phyloP scores from a whole-genome alignment of 805 yeast species.

The Lipomyces orientalis region DNA sequence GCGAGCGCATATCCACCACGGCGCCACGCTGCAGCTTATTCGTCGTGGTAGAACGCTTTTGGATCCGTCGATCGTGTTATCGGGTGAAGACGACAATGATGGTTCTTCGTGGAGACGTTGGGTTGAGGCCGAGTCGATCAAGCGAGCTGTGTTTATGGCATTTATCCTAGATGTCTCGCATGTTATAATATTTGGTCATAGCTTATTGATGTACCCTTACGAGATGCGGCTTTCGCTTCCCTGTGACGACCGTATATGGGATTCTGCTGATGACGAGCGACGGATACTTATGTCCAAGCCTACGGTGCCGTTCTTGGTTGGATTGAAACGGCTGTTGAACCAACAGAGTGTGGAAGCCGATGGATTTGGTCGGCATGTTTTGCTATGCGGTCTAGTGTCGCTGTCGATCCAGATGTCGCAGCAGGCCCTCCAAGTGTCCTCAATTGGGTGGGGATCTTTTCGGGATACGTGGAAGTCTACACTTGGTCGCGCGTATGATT shows the following conservation, averaged over 20 bases:
- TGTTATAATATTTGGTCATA: conserved; percentile 78
- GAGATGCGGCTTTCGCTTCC: conserved; percentile 68
- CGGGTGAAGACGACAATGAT: conserved; percentile 18
- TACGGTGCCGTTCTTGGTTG: conserved; percentile 56
- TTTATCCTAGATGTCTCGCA: conserved; percentile 81
- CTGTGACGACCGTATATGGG: conserved; percentile 68
- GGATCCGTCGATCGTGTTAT: conserved; percentile 9
- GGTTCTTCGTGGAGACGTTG: conserved; percentile 61
- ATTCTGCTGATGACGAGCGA: conserved; percentile 39
- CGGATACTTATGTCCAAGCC: conserved; percentile 21
- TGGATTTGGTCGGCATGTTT: conserved; percentile 67
- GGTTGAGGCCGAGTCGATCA: conserved; percentile 81
- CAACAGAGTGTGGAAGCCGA: conserved; percentile 54
- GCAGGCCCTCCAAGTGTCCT: conserved; percentile 63
- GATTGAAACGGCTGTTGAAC: conserved; percentile 62
- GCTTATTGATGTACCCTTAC: conserved; percentile 60
- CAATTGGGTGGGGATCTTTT: conserved; percentile 51
- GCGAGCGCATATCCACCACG: conserved; percentile 84
- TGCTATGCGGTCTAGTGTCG: conserved; percentile 69
- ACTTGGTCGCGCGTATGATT: conserved; percentile 70
- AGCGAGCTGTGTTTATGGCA: conserved; percentile 79
- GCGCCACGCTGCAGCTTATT: conserved; percentile 72
- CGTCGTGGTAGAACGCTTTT: conserved; percentile 46
- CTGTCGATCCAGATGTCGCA: conserved; percentile 76
- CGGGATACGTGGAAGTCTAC: conserved; percentile 70